Evolutionary conservation across 1,284 basidiomycete genomes (phyloP).

Genomic region (Cutaneotrichosporon spelunceum): DNA sequence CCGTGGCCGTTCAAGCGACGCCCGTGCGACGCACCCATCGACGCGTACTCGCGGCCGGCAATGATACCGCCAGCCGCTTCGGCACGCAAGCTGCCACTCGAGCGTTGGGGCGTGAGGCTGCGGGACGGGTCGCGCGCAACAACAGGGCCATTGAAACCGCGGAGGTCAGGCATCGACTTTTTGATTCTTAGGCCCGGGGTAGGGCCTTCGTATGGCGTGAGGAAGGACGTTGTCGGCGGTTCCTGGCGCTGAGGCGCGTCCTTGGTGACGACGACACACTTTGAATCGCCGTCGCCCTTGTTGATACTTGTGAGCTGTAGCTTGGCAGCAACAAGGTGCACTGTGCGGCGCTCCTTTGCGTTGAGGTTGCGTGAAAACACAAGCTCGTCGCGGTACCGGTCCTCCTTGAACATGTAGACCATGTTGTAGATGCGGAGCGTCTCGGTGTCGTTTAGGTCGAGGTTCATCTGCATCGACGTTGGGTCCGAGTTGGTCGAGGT

Average conservation of each 20-base stretch:
- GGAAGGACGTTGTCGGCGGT: conserved; percentile 52
- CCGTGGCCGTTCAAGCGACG: conserved; percentile 31
- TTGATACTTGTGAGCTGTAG: conserved; percentile 92
- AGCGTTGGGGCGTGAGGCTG: conserved; percentile 74
- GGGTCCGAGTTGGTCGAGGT: conserved; percentile 42
- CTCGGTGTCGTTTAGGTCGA: conserved; percentile 93
- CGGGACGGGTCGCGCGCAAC: conserved; percentile 68
- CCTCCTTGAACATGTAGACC: conserved; percentile 95
- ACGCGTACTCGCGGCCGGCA: conserved; percentile 38
- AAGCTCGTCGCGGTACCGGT: conserved; percentile 94
- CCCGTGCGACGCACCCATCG: conserved; percentile 38
- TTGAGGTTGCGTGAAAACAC: conserved; percentile 84
- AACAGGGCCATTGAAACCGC: conserved; percentile 61
- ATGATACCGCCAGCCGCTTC: conserved; percentile 78
- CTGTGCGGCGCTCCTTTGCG: conserved; percentile 82
- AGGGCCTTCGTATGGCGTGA: conserved; percentile 58
- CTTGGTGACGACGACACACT: conserved; percentile 83
- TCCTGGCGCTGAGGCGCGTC: conserved; percentile 25
- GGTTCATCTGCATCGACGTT: conserved; percentile 58
- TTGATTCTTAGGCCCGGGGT: conserved; percentile 70
- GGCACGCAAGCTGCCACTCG: conserved; percentile 85
- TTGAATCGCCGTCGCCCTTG: conserved; percentile 84
- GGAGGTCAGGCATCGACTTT: conserved; percentile 80
- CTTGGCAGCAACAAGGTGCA: conserved; percentile 94
- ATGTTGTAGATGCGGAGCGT: conserved; percentile 97